Evolutionary conservation across 2,329 filamentous ascomycete genomes (phyloP).

Genomic region (Aaosphaeria pasadenensis): DNA sequence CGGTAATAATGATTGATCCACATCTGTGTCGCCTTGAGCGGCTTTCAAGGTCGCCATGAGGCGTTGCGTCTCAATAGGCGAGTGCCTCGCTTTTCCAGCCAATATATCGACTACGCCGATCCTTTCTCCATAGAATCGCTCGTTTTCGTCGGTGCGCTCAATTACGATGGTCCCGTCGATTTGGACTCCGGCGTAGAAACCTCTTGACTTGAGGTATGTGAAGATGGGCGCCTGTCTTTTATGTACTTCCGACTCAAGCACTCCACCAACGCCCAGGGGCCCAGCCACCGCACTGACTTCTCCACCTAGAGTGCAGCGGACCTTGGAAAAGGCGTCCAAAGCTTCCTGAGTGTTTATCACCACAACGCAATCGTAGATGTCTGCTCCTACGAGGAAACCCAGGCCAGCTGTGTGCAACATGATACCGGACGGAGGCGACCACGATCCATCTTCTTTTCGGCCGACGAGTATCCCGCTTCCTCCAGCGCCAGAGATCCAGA

Average conservation of each 20-base stretch:
- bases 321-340: conserved; percentile 76
- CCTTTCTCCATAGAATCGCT: conserved; percentile 73
- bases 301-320: conserved; percentile 76
- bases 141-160: conserved; percentile 84
- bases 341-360: conserved; percentile 86
- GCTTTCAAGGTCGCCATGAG: conserved; percentile 83
- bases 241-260: conserved; percentile 67
- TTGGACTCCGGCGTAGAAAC: conserved; percentile 83
- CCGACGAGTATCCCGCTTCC: conserved; percentile 86
- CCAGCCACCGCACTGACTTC: conserved; percentile 76
- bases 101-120: conserved; percentile 63
- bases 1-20: conserved; percentile 66
- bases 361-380: conserved; percentile 93
- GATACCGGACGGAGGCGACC: conserved; percentile 89
- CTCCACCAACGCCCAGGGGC: conserved; percentile 72
- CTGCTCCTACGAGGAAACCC: conserved; percentile 86
- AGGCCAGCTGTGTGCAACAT: conserved; percentile 85
- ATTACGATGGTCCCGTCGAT: conserved; percentile 85
- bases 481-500: conserved; percentile 89
- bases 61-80: conserved; percentile 55
- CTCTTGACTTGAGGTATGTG: conserved; percentile 85
- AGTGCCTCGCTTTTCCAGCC: conserved; percentile 56
- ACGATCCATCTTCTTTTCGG: conserved; percentile 78
- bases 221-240: conserved; percentile 70
- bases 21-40: conserved; percentile 77